phyloP scores from a whole-genome alignment of 768 basidiomycete genomes.

The Tulasnella sp. region DNA sequence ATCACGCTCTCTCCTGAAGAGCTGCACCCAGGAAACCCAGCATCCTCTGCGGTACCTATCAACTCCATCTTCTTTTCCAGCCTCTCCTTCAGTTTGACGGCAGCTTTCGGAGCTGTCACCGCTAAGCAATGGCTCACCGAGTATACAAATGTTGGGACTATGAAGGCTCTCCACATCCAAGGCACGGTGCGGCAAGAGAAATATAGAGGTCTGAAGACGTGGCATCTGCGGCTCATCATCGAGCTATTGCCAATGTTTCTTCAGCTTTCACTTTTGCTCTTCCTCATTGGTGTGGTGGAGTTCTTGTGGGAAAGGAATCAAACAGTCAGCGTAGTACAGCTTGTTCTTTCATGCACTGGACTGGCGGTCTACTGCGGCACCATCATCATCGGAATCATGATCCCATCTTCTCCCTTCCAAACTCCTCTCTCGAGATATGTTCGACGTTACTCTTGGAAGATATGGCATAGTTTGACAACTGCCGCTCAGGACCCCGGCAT shows the following conservation, averaged over 20 bases:
- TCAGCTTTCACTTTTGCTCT: neutral
- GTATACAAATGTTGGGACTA: no score
- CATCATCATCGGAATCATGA: no score
- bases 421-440: no score
- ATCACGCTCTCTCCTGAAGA: conserved; percentile 1
- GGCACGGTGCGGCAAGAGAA: conserved; percentile 2
- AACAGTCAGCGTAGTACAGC: no score
- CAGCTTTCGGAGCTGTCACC: conserved; percentile 1
- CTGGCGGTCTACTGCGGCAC: no score
- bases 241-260: neutral
- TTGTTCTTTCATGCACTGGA: no score
- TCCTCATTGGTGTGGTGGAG: neutral
- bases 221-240: neutral
- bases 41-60: neutral
- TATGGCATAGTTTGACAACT: no score
- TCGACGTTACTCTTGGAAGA: no score
- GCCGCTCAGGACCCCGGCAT: no score
- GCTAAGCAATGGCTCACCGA: conserved; percentile 6
- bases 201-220: neutral
- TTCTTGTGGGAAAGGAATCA: neutral
- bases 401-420: no score
- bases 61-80: conserved; percentile 6
- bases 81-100: conserved; percentile 2
- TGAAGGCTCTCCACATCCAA: conserved; percentile 3
- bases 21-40: neutral